A percentile compares a stretch with the other conserved stretches of the same genome.
Conservation (phyloP, 2,329 filamentous ascomycete genomes). For the Aspergillus fischeri region DNA sequence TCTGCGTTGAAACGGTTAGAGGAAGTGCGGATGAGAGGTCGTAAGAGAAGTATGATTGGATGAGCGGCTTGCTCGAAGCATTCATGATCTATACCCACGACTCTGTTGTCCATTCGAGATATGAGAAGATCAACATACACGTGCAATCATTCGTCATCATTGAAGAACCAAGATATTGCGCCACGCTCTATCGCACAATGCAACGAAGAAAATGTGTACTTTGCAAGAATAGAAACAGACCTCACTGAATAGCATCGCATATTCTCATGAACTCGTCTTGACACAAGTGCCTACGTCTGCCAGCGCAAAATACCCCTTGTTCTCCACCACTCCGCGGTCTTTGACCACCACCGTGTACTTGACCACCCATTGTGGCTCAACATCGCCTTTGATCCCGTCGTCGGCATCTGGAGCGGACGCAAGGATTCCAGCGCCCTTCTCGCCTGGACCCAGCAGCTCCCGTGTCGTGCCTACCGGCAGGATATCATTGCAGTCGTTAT, state of each 20-base stretch:
- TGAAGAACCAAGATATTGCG: background rate
- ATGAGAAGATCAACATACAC: background rate
- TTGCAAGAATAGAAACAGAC: constrained; percentile 1
- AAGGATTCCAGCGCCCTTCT: constrained; percentile 71
- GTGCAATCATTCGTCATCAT: constrained; percentile 8
- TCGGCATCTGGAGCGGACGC: constrained; percentile 53
- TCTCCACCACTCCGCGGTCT: constrained; percentile 92
- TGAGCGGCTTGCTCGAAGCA: constrained; percentile 40
- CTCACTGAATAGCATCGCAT: constrained; percentile 8
- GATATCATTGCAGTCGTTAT: constrained; percentile 91
- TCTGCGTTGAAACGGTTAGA: constrained; percentile 77
- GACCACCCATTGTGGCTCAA: constrained; percentile 88
- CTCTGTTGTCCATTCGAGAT: constrained; percentile 1
- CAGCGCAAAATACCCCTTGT: constrained; percentile 93
- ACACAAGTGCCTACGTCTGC: constrained; percentile 62
- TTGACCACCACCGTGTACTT: constrained; percentile 96
- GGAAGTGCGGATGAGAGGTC: constrained; percentile 86
- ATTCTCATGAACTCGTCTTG: constrained; percentile 22
- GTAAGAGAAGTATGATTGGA: constrained; percentile 96
- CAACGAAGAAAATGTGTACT: background rate
- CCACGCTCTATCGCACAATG: background rate
- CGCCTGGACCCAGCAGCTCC: constrained; percentile 71
- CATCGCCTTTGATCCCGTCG: constrained; percentile 65
- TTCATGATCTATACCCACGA: constrained; percentile 8
- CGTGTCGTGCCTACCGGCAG: constrained; percentile 79